Conservation (phyloP, 2,329 filamentous ascomycete genomes). For the Fusarium haematococcum region DNA sequence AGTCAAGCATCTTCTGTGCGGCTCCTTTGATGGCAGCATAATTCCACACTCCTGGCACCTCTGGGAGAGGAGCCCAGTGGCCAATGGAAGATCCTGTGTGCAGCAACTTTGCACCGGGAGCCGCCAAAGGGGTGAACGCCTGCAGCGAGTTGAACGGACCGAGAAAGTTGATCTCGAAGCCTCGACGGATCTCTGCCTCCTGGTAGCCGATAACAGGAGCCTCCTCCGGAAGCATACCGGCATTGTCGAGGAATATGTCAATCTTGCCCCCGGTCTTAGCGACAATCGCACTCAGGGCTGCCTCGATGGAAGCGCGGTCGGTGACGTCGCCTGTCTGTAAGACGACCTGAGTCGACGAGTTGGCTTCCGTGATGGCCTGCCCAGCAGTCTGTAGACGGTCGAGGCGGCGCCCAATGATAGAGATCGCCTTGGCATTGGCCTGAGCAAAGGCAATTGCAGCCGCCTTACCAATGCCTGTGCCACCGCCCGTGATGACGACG, state of each 20-base stretch:
- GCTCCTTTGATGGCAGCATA: slow-evolving; percentile 54
- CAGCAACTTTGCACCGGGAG: slow-evolving; percentile 30
- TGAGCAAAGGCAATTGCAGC: slow-evolving; percentile 67
- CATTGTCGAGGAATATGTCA: slow-evolving; percentile 31
- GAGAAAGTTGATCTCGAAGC: slow-evolving; percentile 42
- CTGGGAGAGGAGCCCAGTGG: slow-evolving; percentile 33
- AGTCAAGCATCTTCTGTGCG: slow-evolving; percentile 49
- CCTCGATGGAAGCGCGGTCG: neutral
- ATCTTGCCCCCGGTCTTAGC: slow-evolving; percentile 20
- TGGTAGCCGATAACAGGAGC: slow-evolving; percentile 1
- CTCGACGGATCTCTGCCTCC: slow-evolving; percentile 6
- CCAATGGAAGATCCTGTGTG: slow-evolving; percentile 36
- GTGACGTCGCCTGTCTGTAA: slow-evolving; percentile 1
- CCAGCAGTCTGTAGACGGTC: slow-evolving; percentile 42
- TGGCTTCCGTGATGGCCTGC: neutral
- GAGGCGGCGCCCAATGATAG: slow-evolving; percentile 53
- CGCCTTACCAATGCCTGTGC: slow-evolving; percentile 71
- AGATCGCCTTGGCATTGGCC: slow-evolving; percentile 52
- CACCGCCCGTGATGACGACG: slow-evolving; percentile 74
- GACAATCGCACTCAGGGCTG: neutral
- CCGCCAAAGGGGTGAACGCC: slow-evolving; percentile 34
- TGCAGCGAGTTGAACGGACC: slow-evolving; percentile 41
- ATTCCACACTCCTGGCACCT: slow-evolving; percentile 28
- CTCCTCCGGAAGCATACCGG: neutral
- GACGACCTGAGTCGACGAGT: neutral